phyloP scores from a whole-genome alignment of 2,329 filamentous ascomycete genomes.

The Epichloe sibirici region DNA sequence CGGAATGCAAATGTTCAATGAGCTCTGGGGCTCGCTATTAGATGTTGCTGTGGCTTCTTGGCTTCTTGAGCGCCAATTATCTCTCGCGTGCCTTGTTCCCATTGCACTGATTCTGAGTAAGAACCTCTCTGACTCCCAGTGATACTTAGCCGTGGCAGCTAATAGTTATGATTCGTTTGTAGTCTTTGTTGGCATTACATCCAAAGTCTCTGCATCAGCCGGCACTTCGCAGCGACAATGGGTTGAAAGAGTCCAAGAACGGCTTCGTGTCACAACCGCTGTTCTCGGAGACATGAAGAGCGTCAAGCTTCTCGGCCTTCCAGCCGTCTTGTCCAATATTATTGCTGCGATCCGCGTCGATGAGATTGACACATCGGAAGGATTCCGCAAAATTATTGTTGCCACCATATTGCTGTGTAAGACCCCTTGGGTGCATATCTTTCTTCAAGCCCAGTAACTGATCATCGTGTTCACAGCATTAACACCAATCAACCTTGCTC shows the following conservation, averaged over 20 bases:
- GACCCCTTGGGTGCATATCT: background rate
- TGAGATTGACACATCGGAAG: background rate
- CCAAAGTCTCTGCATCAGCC: constrained; percentile 7
- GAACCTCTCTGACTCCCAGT: too few relatives aligned
- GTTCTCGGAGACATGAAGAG: background rate
- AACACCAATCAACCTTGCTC: constrained; percentile 4
- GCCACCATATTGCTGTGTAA: constrained; percentile 5
- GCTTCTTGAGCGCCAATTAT: constrained; percentile 34
- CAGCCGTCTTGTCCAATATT: background rate
- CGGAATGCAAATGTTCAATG: constrained; percentile 24
- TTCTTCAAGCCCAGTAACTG: background rate
- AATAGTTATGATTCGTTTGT: background rate
- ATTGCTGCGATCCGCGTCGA: background rate
- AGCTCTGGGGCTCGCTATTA: constrained; percentile 27
- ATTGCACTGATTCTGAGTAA: background rate
- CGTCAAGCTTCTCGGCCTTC: background rate
- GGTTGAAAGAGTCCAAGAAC: background rate
- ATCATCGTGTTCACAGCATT: constrained; percentile 8
- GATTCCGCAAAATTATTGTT: constrained; percentile 4
- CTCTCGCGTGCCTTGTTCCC: constrained; percentile 31
- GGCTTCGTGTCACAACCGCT: background rate
- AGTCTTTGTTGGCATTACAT: constrained; percentile 12
- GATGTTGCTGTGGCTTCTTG: constrained; percentile 33
- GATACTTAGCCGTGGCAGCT: background rate
- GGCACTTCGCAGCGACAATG: background rate